Conservation (phyloP, 2,329 filamentous ascomycete genomes). For the Cytospora mali region DNA sequence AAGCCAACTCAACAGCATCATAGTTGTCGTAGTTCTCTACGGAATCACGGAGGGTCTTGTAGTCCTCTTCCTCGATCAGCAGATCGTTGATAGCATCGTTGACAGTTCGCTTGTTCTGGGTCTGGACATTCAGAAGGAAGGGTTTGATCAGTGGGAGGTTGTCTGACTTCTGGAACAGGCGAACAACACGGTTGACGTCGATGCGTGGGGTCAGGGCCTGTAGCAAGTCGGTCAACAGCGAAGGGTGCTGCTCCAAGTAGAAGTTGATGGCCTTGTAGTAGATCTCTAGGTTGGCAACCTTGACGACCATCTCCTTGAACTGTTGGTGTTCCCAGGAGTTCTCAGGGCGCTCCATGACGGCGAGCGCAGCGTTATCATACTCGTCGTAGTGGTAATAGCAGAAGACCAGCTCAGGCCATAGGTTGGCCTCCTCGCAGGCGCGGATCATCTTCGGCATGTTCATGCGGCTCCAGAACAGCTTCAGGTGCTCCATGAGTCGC, state of each 20-base stretch:
- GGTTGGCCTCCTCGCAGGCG: constrained; percentile 88
- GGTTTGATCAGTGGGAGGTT: constrained; percentile 98
- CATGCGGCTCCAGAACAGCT: constrained; percentile 97
- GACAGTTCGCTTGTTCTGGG: constrained; percentile 96
- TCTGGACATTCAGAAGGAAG: constrained; percentile 94
- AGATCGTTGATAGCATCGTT: constrained; percentile 98
- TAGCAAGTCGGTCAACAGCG: constrained; percentile 91
- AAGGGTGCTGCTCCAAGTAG: constrained; percentile 95
- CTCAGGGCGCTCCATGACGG: constrained; percentile 96
- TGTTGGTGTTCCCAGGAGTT: constrained; percentile 99
- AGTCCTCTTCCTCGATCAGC: constrained; percentile 97
- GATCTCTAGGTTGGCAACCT: constrained; percentile 97
- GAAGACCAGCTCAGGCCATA: constrained; percentile 98
- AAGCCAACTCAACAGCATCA: constrained; percentile 88
- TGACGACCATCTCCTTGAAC: constrained; percentile 98
- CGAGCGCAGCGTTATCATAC: constrained; percentile 93
- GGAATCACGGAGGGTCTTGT: constrained; percentile 97
- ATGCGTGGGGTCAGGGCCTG: constrained; percentile 90
- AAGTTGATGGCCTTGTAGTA: constrained; percentile 98
- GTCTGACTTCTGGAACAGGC: constrained; percentile 98
- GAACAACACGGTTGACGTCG: constrained; percentile 98
- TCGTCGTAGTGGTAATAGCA: constrained; percentile 98
- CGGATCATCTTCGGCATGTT: constrained; percentile 97
- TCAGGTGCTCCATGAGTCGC: constrained; percentile 96
- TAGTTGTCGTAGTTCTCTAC: constrained; percentile 99